phyloP scores from a whole-genome alignment of 257 asterid genomes.

The Rehmannia glutinosa region DNA sequence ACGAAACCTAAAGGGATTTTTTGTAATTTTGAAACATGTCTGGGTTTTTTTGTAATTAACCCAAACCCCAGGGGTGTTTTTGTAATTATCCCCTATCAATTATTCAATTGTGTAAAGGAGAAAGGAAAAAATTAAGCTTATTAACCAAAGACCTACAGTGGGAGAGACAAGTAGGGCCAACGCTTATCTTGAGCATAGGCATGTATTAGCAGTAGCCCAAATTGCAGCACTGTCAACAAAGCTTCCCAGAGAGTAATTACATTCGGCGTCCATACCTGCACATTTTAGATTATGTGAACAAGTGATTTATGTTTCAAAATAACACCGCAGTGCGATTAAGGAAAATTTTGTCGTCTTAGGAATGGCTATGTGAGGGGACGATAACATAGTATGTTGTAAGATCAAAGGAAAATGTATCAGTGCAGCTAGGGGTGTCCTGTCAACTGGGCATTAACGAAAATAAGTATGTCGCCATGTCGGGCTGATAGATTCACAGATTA shows the following conservation, averaged over 20 bases:
- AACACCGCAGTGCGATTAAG: background rate
- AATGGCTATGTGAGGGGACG: too few species aligned
- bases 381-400: too few species aligned
- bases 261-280: slow-evolving; percentile 86
- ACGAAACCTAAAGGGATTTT: too few species aligned
- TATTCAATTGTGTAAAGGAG: background rate
- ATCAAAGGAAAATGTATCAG: too few species aligned
- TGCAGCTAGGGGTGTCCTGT: background rate
- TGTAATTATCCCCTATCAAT: too few species aligned
- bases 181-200: slow-evolving; percentile 96
- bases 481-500: slow-evolving; percentile 1
- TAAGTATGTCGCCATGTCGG: too few species aligned
- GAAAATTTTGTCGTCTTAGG: background rate
- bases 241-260: slow-evolving; percentile 88
- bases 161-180: slow-evolving; percentile 91
- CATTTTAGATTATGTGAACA: slow-evolving; percentile 5
- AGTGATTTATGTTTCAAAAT: background rate
- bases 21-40: too few species aligned
- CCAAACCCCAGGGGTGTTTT: too few species aligned
- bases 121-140: background rate
- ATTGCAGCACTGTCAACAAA: slow-evolving; percentile 79
- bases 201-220: slow-evolving; percentile 72
- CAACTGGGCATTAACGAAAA: background rate
- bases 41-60: too few species aligned
- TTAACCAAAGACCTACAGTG: slow-evolving; percentile 57